Percentiles rank a stretch among this genome's conserved stretches.
Evolutionary conservation across 73 alveolate species (phyloP).

Genomic region (Paramecium sexaurelia): DNA sequence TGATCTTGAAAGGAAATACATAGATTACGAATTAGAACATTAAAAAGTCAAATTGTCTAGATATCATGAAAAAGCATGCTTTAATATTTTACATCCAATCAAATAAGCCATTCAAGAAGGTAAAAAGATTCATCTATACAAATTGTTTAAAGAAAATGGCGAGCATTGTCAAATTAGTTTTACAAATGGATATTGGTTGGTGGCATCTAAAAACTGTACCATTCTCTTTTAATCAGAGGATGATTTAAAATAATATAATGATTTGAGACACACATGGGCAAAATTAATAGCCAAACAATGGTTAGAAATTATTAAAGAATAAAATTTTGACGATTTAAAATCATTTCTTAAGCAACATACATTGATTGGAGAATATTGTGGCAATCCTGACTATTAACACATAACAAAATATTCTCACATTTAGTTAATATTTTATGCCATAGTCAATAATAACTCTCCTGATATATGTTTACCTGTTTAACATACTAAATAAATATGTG

Average conservation of each 20-base stretch:
- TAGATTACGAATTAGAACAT: constrained; percentile 32
- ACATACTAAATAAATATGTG: constrained; percentile 78
- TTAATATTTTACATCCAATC: constrained; percentile 62
- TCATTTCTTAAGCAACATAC: constrained; percentile 81
- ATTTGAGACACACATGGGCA: constrained; percentile 87
- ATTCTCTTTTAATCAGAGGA: constrained; percentile 76
- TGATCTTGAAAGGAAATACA: constrained; percentile 71
- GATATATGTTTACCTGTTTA: constrained; percentile 83
- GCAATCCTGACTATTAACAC: constrained; percentile 91
- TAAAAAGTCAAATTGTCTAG: constrained; percentile 36
- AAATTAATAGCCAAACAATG: constrained; percentile 88
- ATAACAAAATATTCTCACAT: constrained; percentile 84
- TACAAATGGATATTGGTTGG: constrained; percentile 87
- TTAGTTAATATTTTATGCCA: constrained; percentile 87
- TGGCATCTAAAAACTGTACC: constrained; percentile 90
- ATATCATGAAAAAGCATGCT: constrained; percentile 10
- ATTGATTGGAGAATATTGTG: constrained; percentile 95
- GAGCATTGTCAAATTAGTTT: constrained; percentile 92
- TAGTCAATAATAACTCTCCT: constrained; percentile 85
- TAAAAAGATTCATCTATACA: constrained; percentile 75
- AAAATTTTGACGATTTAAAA: constrained; percentile 78
- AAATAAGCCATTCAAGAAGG: constrained; percentile 69
- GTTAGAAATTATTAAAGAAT: constrained; percentile 78
- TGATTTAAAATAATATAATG: constrained; percentile 67
- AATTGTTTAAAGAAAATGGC: constrained; percentile 95